These are phyloP conservation scores for Ustilago tritici DNA, from an alignment of 1,284 basidiomycete species.

Conservation along the genomic window DNA sequence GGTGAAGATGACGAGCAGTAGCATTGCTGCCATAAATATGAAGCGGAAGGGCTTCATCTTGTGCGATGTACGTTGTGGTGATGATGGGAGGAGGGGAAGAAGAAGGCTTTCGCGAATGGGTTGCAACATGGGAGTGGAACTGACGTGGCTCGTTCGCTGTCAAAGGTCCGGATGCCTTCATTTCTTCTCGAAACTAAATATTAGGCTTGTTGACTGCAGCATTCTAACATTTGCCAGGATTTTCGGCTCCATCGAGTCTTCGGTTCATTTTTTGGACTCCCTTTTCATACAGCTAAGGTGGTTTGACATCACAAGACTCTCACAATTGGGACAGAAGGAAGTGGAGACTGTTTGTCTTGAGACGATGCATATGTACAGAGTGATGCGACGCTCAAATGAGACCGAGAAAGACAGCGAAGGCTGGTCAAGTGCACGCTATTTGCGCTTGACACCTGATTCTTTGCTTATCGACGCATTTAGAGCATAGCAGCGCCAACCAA, in stretches of 20 bases:
- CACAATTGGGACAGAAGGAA: neutral
- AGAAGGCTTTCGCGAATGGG: neutral
- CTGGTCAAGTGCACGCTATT: neutral
- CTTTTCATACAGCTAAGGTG: neutral
- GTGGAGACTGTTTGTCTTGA: neutral
- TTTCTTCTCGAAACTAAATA: constrained; percentile 18
- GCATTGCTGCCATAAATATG: constrained; percentile 16
- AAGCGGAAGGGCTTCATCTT: constrained; percentile 35
- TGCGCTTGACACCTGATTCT: neutral
- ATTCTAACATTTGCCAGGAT: neutral
- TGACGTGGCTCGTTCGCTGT: constrained; percentile 43
- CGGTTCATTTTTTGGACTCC: neutral
- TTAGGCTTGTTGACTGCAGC: neutral
- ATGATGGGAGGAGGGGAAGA: neutral
- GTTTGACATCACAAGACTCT: neutral
- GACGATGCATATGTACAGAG: constrained; percentile 2
- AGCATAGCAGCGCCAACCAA: constrained; percentile 42
- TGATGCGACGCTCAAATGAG: neutral
- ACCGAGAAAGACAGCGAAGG: neutral
- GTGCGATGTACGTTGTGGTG: neutral
- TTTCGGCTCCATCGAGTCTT: neutral
- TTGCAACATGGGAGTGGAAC: neutral
- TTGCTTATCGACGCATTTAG: neutral
- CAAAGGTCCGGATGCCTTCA: neutral
- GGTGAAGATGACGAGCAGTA: constrained; percentile 28